Evolutionary conservation across 2,329 filamentous ascomycete species (phyloP).

Genomic region (Clonostachys solani): DNA sequence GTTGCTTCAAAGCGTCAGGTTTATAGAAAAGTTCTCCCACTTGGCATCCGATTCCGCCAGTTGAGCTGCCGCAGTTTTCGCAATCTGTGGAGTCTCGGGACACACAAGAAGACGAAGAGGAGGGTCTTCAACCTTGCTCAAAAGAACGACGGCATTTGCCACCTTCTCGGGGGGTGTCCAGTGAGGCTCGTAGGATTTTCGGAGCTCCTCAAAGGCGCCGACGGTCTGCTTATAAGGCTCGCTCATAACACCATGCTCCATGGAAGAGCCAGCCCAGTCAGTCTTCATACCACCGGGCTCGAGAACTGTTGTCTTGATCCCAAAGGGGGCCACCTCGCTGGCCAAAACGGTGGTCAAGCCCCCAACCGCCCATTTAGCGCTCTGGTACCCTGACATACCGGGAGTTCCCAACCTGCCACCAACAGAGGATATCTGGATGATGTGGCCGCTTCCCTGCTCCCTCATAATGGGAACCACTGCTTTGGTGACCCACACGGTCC

Average conservation of each 20-base stretch:
- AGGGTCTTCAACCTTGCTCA: constrained; percentile 16
- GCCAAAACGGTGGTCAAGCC: constrained; percentile 28
- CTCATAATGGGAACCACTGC: constrained; percentile 28
- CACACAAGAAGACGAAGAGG: constrained; percentile 25
- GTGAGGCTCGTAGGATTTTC: not conserved
- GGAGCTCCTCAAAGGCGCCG: constrained; percentile 14
- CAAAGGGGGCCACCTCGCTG: constrained; percentile 26
- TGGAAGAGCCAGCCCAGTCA: constrained; percentile 26
- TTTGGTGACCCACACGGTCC: constrained; percentile 47
- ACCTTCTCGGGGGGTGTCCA: constrained; percentile 14
- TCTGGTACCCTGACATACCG: constrained; percentile 27
- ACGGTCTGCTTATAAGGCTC: constrained; percentile 28
- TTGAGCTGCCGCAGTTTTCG: constrained; percentile 6
- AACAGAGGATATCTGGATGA: constrained; percentile 33
- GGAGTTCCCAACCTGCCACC: constrained; percentile 26
- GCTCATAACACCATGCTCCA: constrained; percentile 14
- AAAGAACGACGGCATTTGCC: constrained; percentile 16
- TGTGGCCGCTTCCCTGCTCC: constrained; percentile 18
- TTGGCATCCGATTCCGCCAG: constrained; percentile 21
- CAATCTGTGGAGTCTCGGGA: constrained; percentile 15
- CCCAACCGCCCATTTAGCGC: constrained; percentile 30
- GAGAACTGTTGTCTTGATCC: constrained; percentile 29
- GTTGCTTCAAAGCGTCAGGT: not conserved
- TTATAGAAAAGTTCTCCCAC: constrained; percentile 13
- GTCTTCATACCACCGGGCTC: constrained; percentile 36